Conservation (phyloP, 768 basidiomycete genomes). For the Pleurotus pulmonarius region DNA sequence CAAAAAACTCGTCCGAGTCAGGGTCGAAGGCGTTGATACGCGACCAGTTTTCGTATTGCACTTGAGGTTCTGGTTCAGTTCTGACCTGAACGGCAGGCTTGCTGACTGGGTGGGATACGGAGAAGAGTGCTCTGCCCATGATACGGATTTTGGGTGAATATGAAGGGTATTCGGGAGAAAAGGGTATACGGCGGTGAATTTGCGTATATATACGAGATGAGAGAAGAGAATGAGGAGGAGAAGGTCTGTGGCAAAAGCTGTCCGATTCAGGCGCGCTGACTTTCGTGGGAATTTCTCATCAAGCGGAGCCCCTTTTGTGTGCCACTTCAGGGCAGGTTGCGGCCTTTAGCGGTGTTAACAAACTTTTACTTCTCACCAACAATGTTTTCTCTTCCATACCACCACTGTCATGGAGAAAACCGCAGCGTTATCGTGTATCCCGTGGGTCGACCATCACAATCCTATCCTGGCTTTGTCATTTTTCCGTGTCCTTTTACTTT, state of each 20-base stretch:
- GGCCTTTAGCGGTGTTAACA: conserved; percentile 6
- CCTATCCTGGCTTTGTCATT: neutral
- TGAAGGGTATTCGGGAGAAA: conserved; percentile 4
- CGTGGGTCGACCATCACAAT: neutral
- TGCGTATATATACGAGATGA: conserved; percentile 8
- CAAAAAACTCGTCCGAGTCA: conserved; percentile 77
- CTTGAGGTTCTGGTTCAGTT: conserved; percentile 36
- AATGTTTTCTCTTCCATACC: neutral
- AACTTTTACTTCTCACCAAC: neutral
- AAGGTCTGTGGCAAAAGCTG: neutral
- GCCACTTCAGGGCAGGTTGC: conserved; percentile 7
- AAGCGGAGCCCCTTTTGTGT: conserved; percentile 1
- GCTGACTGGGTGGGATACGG: conserved; percentile 32
- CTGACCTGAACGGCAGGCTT: conserved; percentile 31
- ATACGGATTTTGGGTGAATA: conserved; percentile 24
- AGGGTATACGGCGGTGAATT: neutral
- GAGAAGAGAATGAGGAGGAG: neutral
- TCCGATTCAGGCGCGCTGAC: conserved; percentile 8
- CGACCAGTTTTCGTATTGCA: conserved; percentile 57
- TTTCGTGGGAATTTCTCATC: neutral
- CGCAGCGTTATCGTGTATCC: neutral
- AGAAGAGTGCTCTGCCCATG: conserved; percentile 65
- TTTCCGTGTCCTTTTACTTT: neutral
- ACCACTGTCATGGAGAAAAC: neutral
- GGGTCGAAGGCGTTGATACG: conserved; percentile 69